Base-by-base conservation (phyloP, 192 early-diverging fungal species). In the Linnemannia elongata region DNA sequence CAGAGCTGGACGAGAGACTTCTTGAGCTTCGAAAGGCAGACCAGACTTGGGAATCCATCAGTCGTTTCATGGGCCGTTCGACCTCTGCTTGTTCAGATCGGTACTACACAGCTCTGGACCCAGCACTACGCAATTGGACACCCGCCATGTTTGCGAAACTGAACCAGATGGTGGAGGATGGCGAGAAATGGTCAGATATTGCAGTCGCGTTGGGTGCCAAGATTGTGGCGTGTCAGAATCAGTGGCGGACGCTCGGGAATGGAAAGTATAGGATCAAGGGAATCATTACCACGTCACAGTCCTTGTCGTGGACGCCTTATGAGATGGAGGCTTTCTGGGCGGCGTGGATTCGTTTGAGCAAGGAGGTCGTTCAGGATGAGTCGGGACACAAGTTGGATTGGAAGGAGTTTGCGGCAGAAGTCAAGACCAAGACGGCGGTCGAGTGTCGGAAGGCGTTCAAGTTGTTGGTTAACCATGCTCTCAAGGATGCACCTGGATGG, bases 121-220 rank as follows among this genome's bases (percentile, higher is more conserved):
- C 85, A 17, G 54, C 57, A 27, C 63, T 87, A 15, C 42, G 57
- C 30, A 55, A 52, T n/a, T 87, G 85, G 85, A 87, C 85, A 15
- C 76, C 85, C 0, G 47, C 63, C 54, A 87, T 87, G 85, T 78
- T 81, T 71, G 47, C 79, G 35, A 75, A 76, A 33, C 24, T 87
- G 52, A 77, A 87, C 75, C 75, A 87, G 55, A 80, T 87, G 85
- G 85, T 81, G 3, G 79, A 87, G 52, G 68, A 55, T 39, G 79
- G 79, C 9, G 35, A 1, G 4, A 30, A 18, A 13, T 87, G 85
- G 85, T 24, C 35, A 0, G 36, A 74, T 49, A 87, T 87, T 52
- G 75, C 79, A 0, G 13, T 41, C 6, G 17, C 47, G 1, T 35
- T 87, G 3, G 35, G 72, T 24, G 1, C 55, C 3, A 63, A 27